Conservation (phyloP, 306 rosid species). For the Myrica gale region DNA sequence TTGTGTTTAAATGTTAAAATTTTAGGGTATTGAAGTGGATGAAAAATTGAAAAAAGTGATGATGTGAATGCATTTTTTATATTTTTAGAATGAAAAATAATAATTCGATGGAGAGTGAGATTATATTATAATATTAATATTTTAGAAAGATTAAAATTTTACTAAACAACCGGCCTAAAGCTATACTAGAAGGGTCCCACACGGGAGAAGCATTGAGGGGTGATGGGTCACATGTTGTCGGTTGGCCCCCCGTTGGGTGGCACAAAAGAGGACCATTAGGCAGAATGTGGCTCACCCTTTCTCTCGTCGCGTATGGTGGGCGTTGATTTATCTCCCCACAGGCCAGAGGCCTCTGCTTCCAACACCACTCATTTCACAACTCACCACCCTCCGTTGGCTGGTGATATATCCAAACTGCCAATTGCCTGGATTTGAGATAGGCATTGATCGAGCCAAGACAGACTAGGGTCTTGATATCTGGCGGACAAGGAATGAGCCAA, state of each 20-base stretch:
- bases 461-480: not conserved
- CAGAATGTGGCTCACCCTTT: slow-evolving; percentile 24
- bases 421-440: slow-evolving; percentile 15
- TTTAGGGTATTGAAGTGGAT: no score
- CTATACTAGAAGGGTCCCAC: slow-evolving; percentile 33
- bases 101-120: no score
- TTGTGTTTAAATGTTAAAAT: no score
- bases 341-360: slow-evolving; percentile 17
- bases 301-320: slow-evolving; percentile 15
- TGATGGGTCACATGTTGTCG: slow-evolving; percentile 61
- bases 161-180: no score
- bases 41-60: no score
- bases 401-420: slow-evolving; percentile 34
- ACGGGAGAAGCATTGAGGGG: not conserved
- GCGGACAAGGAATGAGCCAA: slow-evolving; percentile 37
- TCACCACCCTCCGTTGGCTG: slow-evolving; percentile 25
- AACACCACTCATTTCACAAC: slow-evolving; percentile 29
- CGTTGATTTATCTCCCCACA: slow-evolving; percentile 26
- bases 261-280: slow-evolving; percentile 54
- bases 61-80: no score
- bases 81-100: no score
- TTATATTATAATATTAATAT: no score
- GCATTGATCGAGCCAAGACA: slow-evolving; percentile 49
- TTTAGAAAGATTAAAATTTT: no score
- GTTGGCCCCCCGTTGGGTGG: slow-evolving; percentile 54